Conservation (phyloP, 805 yeast genomes). For the Starmerella sp. region DNA sequence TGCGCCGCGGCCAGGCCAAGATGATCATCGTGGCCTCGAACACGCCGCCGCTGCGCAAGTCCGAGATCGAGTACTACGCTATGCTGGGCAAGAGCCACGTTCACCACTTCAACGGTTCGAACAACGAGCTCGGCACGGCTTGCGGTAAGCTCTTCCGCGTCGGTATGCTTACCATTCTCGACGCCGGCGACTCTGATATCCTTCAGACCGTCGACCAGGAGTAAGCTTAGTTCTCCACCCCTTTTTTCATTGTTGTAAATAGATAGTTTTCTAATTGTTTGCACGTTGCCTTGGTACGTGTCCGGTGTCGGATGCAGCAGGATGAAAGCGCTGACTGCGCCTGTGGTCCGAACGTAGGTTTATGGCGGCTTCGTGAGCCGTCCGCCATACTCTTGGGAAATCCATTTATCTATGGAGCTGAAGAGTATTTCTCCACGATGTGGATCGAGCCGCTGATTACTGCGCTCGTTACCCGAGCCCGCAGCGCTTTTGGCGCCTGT, state of each 20-base stretch:
- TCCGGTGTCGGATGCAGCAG: too few species aligned
- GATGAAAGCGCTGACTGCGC: too few species aligned
- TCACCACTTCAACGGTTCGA: constrained; percentile 99
- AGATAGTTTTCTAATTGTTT: neutral
- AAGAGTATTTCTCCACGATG: too few species aligned
- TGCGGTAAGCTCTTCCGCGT: constrained; percentile 99
- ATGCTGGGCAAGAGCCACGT: constrained; percentile 96
- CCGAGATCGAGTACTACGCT: constrained; percentile 99
- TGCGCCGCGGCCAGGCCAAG: constrained; percentile 99
- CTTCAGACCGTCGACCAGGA: constrained; percentile 34
- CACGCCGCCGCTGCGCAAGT: constrained; percentile 99
- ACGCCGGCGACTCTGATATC: constrained; percentile 99
- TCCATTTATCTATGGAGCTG: too few species aligned
- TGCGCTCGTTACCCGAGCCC: too few species aligned
- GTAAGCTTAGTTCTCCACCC: constrained; percentile 7
- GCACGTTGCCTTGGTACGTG: neutral
- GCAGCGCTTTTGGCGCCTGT: too few species aligned
- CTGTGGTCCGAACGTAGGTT: too few species aligned
- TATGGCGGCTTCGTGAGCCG: too few species aligned
- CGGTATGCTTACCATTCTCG: constrained; percentile 90
- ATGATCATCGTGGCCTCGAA: constrained; percentile 95
- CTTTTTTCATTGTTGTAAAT: neutral
- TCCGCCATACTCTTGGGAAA: too few species aligned
- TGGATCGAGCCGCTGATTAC: too few species aligned
- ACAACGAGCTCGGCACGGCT: constrained; percentile 99